Evolutionary conservation across 345 rosid species (phyloP).

Genomic region (Citrus sp.): DNA sequence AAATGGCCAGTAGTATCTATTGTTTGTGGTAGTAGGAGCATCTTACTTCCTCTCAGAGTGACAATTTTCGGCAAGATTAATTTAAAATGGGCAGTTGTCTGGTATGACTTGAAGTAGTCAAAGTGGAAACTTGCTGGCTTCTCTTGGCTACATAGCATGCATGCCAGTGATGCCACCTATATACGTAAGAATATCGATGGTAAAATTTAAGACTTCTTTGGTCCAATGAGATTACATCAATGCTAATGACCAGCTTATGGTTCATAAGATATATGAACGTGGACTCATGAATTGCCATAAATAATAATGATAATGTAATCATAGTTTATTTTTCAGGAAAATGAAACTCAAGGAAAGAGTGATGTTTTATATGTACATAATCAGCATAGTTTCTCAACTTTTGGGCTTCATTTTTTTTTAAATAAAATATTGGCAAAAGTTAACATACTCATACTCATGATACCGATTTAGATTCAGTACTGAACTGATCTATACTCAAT

Average conservation of each 20-base stretch:
- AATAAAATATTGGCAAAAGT: no score
- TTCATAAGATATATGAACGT: no score
- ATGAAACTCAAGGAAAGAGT: no score
- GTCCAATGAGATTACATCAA: background rate
- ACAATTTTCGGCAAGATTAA: background rate
- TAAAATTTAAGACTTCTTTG: background rate
- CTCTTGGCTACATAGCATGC: background rate
- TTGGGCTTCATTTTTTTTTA: no score
- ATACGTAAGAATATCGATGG: background rate
- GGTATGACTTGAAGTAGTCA: background rate
- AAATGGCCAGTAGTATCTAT: background rate
- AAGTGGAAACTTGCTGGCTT: background rate
- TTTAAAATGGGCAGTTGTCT: background rate
- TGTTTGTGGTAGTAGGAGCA: slow-evolving; percentile 12
- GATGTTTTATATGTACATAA: no score
- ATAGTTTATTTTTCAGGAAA: no score
- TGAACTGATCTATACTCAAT: no score
- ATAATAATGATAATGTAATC: no score
- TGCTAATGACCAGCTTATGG: background rate
- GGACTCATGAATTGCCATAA: no score
- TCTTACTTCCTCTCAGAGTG: slow-evolving; percentile 1
- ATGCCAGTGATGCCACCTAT: background rate
- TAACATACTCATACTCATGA: no score
- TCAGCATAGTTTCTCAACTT: no score
- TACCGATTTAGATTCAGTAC: no score